Evolutionary conservation across 768 basidiomycete species (phyloP).

Genomic region (Trametes elegans): DNA sequence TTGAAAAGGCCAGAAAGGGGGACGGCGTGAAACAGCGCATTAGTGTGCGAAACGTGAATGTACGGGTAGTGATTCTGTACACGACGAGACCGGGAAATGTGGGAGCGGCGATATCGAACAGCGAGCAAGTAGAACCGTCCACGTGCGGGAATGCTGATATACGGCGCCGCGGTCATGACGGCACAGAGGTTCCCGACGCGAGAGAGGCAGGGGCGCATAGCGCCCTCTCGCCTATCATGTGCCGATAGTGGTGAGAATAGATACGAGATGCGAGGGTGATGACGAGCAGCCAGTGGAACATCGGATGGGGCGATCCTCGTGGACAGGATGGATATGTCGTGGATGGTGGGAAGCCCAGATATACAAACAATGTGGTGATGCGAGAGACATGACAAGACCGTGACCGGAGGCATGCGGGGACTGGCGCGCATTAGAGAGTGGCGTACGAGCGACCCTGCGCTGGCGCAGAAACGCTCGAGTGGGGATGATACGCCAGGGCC

Average conservation of each 20-base stretch:
- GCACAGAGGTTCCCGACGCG: slow-evolving; percentile 4
- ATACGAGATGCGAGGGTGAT: slow-evolving; percentile 33
- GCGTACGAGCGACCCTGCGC: slow-evolving; percentile 37
- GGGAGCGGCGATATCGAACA: slow-evolving; percentile 22
- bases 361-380: slow-evolving; percentile 26
- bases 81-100: slow-evolving; percentile 26
- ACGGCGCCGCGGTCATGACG: slow-evolving; percentile 11
- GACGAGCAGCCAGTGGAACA: slow-evolving; percentile 26
- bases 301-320: slow-evolving; percentile 38
- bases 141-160: slow-evolving; percentile 21
- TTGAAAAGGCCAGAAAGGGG: slow-evolving; percentile 31
- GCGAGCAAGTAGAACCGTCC: slow-evolving; percentile 21
- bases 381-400: slow-evolving; percentile 25
- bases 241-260: slow-evolving; percentile 31
- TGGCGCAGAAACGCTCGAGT: slow-evolving; percentile 28
- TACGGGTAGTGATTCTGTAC: slow-evolving; percentile 36
- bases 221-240: slow-evolving; percentile 7
- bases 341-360: slow-evolving; percentile 24
- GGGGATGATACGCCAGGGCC: slow-evolving; percentile 24
- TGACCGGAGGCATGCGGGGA: slow-evolving; percentile 29
- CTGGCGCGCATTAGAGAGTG: slow-evolving; percentile 39
- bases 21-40: slow-evolving; percentile 31
- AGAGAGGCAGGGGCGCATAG: slow-evolving; percentile 3
- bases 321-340: slow-evolving; percentile 71
- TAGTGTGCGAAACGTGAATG: slow-evolving; percentile 39